Base-by-base conservation (phyloP, 495 filamentous ascomycete genomes). In the Friedmanniomyces simplex region DNA sequence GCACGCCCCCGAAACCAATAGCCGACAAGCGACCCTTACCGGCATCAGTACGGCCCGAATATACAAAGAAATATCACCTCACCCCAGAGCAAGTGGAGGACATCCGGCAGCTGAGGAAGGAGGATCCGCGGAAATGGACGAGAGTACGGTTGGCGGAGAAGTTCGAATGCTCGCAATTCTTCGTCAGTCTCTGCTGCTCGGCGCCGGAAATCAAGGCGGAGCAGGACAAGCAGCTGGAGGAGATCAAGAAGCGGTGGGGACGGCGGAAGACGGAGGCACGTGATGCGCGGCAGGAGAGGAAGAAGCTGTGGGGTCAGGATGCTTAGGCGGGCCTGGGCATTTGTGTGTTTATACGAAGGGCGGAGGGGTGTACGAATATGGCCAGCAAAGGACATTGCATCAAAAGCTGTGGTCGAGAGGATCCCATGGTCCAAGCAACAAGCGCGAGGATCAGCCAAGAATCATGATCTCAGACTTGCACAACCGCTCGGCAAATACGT, bases 21-120 rank as follows among this genome's bases (percentile, higher is more conserved):
- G 46, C 46, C 1, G 41, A n/a, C 41, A 49, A 22, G 14, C 39
- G 39, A 43, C 18, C 46, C 13, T 75, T 87, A 14, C 83, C 84
- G 11, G 74, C 83, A 10, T 73, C 83, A 0, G 68, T 83, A 54
- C 75, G 77, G 43, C 64, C 71, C 46, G 59, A 63, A 13, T 67
- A 74, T n/a, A 70, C 80, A 66, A 83, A 83, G 61, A 83, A 78
- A 63, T 91, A 96, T 68, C 86, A 96, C 73, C 73, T 98, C 49
- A 87, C 75, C 7, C 71, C 69, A 26, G 76, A 77, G 55, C 82
- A 97, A 62, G 80, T 97, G 46, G 80, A 77, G 50, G 87, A 94
- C 75, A 93, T 96, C 63, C 80, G 86, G 53, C 67, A 68, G 55
- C 77, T 96, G 65, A 80, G 88, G 55, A 64, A 68, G 24, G 68